Evolutionary conservation across 495 filamentous ascomycete genomes (phyloP), one percentile per base, ranked within the genome.

Genomic region (Hypoxylon trugodes): DNA sequence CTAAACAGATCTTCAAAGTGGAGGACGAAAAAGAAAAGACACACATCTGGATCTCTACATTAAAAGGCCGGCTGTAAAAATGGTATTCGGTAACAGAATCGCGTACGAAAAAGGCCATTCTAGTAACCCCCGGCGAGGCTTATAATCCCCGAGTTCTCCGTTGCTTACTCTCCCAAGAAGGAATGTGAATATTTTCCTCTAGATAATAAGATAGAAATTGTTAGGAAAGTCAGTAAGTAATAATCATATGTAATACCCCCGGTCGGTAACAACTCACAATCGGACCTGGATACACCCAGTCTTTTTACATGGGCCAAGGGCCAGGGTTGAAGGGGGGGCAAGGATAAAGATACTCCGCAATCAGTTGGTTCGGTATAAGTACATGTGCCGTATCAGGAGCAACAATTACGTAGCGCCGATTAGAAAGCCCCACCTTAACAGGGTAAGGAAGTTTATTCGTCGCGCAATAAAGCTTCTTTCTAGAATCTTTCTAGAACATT

Each of bases 401-500:
- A 51, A 37, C 41, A 35, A 66, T 67, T 67, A 67, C 58, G 64
- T 67, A 61, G 64, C 35, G 64, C 38, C 51, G 50, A 61, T 61
- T 36, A 21, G 15, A n/a, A n/a, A 10, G 35, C 16, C 37, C 62
- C 54, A 41, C 55, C n/a, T 3, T 12, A 41, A 30, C 40, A 35
- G 36, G 21, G 33, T 26, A 30, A 62, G 35, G 25, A 52, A 65
- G 66, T 46, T 3, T 51, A 41, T 48, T 37, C 24, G 43, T 59
- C 22, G 35, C 48, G 21, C 30, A 50, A 60, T 54, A 25, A 19
- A 49, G 8, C 35, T 28, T 50, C 22, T 38, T 70, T 73, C 70
- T 57, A 47, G 59, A 68, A 68, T 0, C 12, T 25, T 68, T 68
- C 65, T 61, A 50, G 70, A 73, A 66, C 30, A 37, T 64, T 73